Base-by-base conservation (phyloP, 2,329 filamentous ascomycete species). In the Verticillium zaregamsianum region DNA sequence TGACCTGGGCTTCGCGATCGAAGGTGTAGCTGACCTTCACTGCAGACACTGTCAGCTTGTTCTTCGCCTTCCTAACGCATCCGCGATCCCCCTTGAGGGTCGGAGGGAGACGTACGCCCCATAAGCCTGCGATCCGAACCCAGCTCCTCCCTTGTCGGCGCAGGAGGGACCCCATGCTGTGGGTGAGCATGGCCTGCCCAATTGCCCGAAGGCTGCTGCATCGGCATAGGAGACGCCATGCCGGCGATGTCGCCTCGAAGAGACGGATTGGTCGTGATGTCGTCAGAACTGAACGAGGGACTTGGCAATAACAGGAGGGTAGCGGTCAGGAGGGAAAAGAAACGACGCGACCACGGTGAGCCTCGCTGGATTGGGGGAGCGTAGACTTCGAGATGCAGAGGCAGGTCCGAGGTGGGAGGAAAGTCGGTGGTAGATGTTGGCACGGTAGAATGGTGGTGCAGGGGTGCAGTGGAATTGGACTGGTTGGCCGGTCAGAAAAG, bases 1-100 rank as follows among this genome's bases (percentile, higher is more conserved):
- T 93, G 66, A 92, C 89, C 76, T 93, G 93, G 77, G 87, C 90
- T 67, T 94, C 89, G 72, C 89, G 88, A 74, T 98, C 93, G 77
- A 98, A 97, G 35, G 93, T 97, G 77, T 98, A 99, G 64, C 96
- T 88, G 58, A 98, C 90, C 82, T 98, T 98, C 76, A 98, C 93
- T 96, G 75, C 20, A 12, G 6, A 23, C 5, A 25, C 45, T 52
- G 45, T 52, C 45, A 52, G 45, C 20, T 20, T 25, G 20, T 23
- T 52, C 45, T 20, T 52, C 20, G 17, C 45, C 11, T 5, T 12
- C 20, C 11, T 23, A 14, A 52, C 20, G 45, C 45, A 14, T 25
- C n/a, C 12, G 45, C 45, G 9, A 20, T 20, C 20, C 9, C 9
- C 11, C 14, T 35, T 9, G 33, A 12, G 12, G 5, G 20, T 8